Conservation (phyloP, 495 filamentous ascomycete genomes). For the Penicillium angulare region DNA sequence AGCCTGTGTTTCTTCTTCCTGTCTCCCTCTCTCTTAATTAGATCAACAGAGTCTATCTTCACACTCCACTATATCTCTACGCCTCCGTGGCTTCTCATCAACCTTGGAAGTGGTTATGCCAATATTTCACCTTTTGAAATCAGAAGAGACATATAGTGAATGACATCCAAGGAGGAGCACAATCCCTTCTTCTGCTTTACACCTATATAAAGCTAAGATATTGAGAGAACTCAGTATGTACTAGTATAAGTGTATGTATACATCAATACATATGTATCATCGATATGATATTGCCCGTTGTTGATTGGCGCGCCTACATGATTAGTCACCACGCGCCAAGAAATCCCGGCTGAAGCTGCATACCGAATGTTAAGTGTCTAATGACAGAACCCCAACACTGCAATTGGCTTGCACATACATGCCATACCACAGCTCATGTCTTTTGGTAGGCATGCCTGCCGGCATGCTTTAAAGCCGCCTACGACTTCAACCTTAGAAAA, state of each 20-base stretch:
- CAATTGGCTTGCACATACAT: slow-evolving; percentile 31
- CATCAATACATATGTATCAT: not conserved
- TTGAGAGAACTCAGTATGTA: no score
- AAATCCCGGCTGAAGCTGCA: not conserved
- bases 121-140: no score
- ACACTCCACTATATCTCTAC: no score
- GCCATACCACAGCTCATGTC: slow-evolving; percentile 33
- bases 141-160: no score
- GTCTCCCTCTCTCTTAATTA: no score
- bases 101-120: no score
- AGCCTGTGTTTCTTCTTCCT: no score
- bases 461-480: slow-evolving; percentile 38
- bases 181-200: no score
- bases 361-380: slow-evolving; percentile 8
- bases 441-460: slow-evolving; percentile 44
- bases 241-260: not conserved
- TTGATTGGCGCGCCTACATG: not conserved
- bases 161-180: no score
- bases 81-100: no score
- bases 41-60: no score
- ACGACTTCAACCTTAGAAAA: slow-evolving; percentile 30
- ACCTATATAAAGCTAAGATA: no score
- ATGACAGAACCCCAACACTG: slow-evolving; percentile 3
- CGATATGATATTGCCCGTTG: not conserved
- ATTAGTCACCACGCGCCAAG: slow-evolving; percentile 17